These are phyloP conservation scores for Elongisporangium senticosum DNA, from an alignment of 352 stramenopile species.

Conservation along the genomic window DNA sequence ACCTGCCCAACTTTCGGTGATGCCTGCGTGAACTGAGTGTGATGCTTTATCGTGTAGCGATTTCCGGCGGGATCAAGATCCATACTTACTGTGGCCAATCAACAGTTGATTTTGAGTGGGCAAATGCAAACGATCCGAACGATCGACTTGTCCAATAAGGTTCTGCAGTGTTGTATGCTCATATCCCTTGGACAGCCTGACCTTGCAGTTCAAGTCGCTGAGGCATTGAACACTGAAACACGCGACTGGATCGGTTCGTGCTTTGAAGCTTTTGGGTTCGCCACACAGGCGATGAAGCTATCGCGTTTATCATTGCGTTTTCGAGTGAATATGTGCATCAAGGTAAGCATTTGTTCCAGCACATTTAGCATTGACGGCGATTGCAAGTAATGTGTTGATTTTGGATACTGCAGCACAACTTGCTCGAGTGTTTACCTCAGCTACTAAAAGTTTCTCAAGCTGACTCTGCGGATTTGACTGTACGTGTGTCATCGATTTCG, in stretches of 20 bases:
- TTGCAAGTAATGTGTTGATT: background rate
- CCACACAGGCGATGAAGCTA: conserved; percentile 28
- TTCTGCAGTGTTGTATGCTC: conserved; percentile 64
- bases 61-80: conserved; percentile 35
- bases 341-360: conserved; percentile 12
- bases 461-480: conserved; percentile 39
- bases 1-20: background rate
- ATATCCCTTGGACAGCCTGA: conserved; percentile 46
- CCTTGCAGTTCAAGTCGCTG: conserved; percentile 32
- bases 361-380: background rate
- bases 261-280: conserved; percentile 64
- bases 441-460: conserved; percentile 17
- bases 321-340: conserved; percentile 70
- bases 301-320: conserved; percentile 27
- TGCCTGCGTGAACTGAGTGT: background rate
- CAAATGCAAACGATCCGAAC: conserved; percentile 39
- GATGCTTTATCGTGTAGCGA: conserved; percentile 13
- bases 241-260: conserved; percentile 49
- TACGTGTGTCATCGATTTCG: conserved; percentile 10
- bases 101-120: conserved; percentile 47
- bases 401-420: conserved; percentile 20
- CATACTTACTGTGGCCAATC: conserved; percentile 40
- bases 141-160: conserved; percentile 52
- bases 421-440: conserved; percentile 29
- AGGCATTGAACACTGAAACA: conserved; percentile 29